These are phyloP conservation scores for Termitomyces sp. DNA, from an alignment of 768 basidiomycete genomes.

Conservation along the genomic window DNA sequence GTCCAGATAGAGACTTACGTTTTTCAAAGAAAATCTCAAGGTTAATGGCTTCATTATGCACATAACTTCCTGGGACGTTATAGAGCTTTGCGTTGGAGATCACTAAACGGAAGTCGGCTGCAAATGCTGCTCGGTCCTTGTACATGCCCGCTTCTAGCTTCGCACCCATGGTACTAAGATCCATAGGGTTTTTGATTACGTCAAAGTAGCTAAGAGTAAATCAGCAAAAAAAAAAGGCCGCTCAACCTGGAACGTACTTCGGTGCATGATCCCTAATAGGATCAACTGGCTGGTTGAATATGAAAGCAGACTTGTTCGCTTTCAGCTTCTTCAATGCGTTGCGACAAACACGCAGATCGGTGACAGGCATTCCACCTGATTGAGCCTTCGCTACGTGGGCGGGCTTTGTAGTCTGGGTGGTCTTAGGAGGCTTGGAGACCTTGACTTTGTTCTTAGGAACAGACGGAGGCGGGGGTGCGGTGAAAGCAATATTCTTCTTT, in stretches of 20 bases:
- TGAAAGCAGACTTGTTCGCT: conserved; percentile 62
- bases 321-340: conserved; percentile 79
- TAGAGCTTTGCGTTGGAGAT: conserved; percentile 83
- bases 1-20: conserved; percentile 43
- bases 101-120: conserved; percentile 85
- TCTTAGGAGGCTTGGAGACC: conserved; percentile 18
- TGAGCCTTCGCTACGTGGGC: conserved; percentile 66
- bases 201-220: conserved; percentile 71
- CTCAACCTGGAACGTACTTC: conserved; percentile 49
- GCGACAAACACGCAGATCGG: conserved; percentile 72
- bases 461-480: conserved; percentile 25
- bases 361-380: conserved; percentile 68
- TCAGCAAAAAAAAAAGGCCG: conserved; percentile 7
- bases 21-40: conserved; percentile 85
- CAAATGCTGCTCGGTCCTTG: conserved; percentile 78
- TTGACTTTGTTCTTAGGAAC: conserved; percentile 28
- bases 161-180: conserved; percentile 82
- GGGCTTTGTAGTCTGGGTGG: conserved; percentile 29
- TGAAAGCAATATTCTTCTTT: conserved; percentile 34
- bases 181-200: conserved; percentile 91
- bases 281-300: conserved; percentile 92
- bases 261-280: conserved; percentile 90
- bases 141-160: conserved; percentile 89
- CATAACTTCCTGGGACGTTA: conserved; percentile 68
- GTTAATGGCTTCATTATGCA: conserved; percentile 69